These are phyloP conservation scores for Cichorium intybus DNA, from an alignment of 140 eudicot genomes.

Conservation along the genomic window DNA sequence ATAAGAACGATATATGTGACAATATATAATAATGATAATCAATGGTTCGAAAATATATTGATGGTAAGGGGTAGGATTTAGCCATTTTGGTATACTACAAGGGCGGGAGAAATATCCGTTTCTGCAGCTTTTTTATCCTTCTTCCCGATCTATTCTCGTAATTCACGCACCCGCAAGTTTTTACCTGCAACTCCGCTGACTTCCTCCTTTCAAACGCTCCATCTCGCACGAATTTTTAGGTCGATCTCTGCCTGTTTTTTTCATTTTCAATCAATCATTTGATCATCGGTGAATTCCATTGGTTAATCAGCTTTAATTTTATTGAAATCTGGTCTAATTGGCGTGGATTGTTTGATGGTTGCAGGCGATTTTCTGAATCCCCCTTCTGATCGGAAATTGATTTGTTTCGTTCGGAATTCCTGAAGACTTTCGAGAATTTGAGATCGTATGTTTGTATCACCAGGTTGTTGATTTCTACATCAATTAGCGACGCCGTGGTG, in stretches of 20 bases:
- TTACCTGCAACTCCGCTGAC: conserved; percentile 29
- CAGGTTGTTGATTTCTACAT: background rate
- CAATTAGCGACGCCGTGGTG: background rate
- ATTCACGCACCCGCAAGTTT: conserved; percentile 27
- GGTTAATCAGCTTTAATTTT: background rate
- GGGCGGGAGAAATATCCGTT: background rate
- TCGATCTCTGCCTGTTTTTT: conserved; percentile 16
- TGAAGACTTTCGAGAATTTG: background rate
- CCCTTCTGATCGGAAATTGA: conserved; percentile 4
- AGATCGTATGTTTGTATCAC: background rate
- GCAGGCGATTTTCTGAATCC: conserved; percentile 8
- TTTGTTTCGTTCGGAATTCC: background rate
- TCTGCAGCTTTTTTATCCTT: conserved; percentile 18
- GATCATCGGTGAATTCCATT: conserved; percentile 12
- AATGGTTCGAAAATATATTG: background rate
- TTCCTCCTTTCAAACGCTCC: conserved; percentile 20
- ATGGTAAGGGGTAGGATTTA: background rate
- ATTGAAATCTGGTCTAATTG: background rate
- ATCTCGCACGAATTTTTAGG: conserved; percentile 15
- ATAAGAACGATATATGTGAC: background rate
- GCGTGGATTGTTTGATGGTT: background rate
- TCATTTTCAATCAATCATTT: conserved; percentile 25
- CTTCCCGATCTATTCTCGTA: conserved; percentile 37
- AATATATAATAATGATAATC: background rate
- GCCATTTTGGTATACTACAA: background rate